These are phyloP conservation scores for Rhizoclosmatium globosum DNA, from an alignment of 192 early-diverging fungal species.

Conservation along the genomic window DNA sequence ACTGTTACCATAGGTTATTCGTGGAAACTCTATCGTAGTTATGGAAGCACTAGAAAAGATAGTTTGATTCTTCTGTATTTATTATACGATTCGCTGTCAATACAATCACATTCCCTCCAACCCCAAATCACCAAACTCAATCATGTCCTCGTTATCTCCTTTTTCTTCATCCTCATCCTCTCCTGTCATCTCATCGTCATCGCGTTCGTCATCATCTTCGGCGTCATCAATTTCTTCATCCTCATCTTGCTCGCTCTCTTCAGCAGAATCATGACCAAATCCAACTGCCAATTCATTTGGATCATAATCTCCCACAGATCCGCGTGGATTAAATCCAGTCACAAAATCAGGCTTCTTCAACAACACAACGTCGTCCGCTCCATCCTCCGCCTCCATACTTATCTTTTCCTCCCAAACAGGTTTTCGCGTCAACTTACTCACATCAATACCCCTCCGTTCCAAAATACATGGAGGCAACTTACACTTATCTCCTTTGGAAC, in stretches of 20 bases:
- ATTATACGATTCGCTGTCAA: neutral
- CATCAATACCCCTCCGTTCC: conserved; percentile 8
- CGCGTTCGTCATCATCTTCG: conserved; percentile 1
- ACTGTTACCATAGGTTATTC: conserved; percentile 52
- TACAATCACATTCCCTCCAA: neutral
- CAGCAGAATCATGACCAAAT: neutral
- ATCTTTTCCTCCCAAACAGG: neutral
- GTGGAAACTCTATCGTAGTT: conserved; percentile 63
- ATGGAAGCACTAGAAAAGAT: conserved; percentile 66
- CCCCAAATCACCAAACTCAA: conserved; percentile 12
- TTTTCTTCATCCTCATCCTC: neutral
- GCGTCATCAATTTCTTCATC: neutral
- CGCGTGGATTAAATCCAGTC: neutral
- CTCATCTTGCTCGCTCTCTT: neutral
- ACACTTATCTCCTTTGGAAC: neutral
- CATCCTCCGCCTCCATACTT: neutral
- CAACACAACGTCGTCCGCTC: neutral
- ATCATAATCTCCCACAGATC: neutral
- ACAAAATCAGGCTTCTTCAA: conserved; percentile 13
- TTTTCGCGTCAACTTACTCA: neutral
- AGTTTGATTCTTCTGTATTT: conserved; percentile 15
- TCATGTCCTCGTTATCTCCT: neutral
- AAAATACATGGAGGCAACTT: conserved; percentile 11
- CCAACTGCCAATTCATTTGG: neutral
- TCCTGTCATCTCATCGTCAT: neutral